A percentile compares a stretch with the other conserved stretches of the same genome.
These are phyloP conservation scores for Agaricus subrufescens DNA, from an alignment of 768 basidiomycete genomes.

Conservation along the genomic window DNA sequence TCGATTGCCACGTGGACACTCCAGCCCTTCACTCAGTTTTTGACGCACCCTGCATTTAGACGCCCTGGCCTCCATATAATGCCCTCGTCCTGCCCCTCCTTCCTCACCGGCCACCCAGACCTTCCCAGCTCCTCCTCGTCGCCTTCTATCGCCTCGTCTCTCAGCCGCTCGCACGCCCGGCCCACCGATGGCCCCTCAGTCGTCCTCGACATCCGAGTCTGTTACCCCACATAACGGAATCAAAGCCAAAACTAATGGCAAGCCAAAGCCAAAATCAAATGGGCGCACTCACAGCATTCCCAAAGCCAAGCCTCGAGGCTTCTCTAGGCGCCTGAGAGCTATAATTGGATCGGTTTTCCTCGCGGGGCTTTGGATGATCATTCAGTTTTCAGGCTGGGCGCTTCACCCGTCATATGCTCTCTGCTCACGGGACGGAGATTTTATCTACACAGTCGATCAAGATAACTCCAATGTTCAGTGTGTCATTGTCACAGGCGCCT, in stretches of 20 bases:
- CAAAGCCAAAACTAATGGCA: neutral
- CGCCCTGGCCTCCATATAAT: neutral
- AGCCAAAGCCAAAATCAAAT: neutral
- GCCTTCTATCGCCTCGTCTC: neutral
- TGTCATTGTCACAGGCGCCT: slow-evolving; percentile 48
- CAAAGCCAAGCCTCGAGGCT: neutral
- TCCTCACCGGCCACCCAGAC: neutral
- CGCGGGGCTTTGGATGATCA: neutral
- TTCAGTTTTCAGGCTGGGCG: neutral
- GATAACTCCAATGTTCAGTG: slow-evolving; percentile 52
- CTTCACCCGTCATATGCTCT: slow-evolving; percentile 41
- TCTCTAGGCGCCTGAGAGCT: neutral
- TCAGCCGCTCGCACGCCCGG: neutral
- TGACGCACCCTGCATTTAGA: too few species aligned
- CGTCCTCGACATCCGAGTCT: too few species aligned
- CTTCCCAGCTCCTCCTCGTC: too few species aligned
- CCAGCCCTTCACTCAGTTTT: too few species aligned
- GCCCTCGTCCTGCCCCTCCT: neutral
- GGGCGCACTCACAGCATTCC: neutral
- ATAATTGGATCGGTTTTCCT: neutral
- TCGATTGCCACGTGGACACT: neutral
- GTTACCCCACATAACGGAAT: too few species aligned
- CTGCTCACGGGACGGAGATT: slow-evolving; percentile 49
- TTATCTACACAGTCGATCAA: slow-evolving; percentile 67
- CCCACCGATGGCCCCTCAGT: too few species aligned